phyloP scores from a whole-genome alignment of 768 basidiomycete species.

The Bullera alba region DNA sequence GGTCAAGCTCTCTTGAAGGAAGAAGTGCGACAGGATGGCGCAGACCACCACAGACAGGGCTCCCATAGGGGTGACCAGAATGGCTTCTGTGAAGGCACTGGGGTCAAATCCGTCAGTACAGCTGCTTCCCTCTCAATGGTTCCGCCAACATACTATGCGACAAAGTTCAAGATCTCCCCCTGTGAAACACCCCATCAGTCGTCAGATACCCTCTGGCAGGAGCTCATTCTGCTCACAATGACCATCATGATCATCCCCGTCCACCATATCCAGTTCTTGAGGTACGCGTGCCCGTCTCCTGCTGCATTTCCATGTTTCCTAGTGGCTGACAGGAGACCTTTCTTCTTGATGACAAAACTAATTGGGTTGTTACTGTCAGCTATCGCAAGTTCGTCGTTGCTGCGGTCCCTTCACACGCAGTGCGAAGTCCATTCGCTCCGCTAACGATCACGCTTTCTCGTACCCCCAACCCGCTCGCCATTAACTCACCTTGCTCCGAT shows the following conservation, averaged over 20 bases:
- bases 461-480: too few species aligned
- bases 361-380: too few species aligned
- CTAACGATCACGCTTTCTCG: too few species aligned
- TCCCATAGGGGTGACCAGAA: conserved; percentile 93
- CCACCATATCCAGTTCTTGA: conserved; percentile 93
- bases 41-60: conserved; percentile 93
- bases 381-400: too few species aligned
- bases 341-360: conserved; percentile 98
- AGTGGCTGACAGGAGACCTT: conserved; percentile 60
- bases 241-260: conserved; percentile 70
- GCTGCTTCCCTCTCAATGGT: neutral
- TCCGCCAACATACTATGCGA: conserved; percentile 33
- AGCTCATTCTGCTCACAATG: neutral
- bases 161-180: conserved; percentile 53
- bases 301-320: conserved; percentile 48
- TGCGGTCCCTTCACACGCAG: too few species aligned
- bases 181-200: conserved; percentile 48
- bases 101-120: conserved; percentile 26
- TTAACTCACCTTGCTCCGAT: conserved; percentile 56
- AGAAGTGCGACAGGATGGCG: conserved; percentile 83
- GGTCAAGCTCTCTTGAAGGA: conserved; percentile 84
- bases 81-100: conserved; percentile 84
- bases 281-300: conserved; percentile 85
- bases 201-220: neutral
- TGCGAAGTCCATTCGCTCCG: too few species aligned